phyloP scores from a whole-genome alignment of 495 filamentous ascomycete genomes.

The Daldinia decipiens region DNA sequence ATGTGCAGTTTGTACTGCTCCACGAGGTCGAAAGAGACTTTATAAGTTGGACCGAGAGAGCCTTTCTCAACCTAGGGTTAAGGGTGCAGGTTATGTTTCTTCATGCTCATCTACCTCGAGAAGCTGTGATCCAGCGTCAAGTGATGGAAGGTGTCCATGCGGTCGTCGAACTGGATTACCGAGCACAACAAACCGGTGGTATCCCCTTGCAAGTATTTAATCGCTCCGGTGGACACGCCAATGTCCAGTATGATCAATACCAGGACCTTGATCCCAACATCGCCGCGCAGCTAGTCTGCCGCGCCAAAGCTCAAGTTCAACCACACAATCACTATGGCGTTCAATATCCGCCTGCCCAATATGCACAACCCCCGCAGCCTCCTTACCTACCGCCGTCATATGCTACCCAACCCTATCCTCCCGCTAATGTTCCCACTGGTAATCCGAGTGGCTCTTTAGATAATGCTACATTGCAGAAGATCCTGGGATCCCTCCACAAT shows the following conservation, averaged over 20 bases:
- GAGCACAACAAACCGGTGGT: conserved; percentile 72
- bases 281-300: conserved; percentile 80
- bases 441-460: conserved; percentile 66
- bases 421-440: conserved; percentile 18
- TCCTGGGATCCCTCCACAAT: conserved; percentile 71
- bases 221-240: conserved; percentile 73
- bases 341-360: conserved; percentile 36
- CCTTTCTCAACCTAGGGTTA: conserved; percentile 75
- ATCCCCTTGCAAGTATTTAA: conserved; percentile 88
- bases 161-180: conserved; percentile 76
- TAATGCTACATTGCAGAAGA: conserved; percentile 73
- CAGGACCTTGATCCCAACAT: conserved; percentile 78
- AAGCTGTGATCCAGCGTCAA: conserved; percentile 82
- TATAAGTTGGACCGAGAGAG: conserved; percentile 79
- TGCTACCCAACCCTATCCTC: conserved; percentile 38
- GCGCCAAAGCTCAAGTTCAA: conserved; percentile 68
- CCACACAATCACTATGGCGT: conserved; percentile 35
- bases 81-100: conserved; percentile 80
- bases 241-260: conserved; percentile 85
- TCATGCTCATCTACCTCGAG: conserved; percentile 78
- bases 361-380: conserved; percentile 33
- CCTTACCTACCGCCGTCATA: conserved; percentile 21
- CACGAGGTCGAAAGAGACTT: conserved; percentile 85
- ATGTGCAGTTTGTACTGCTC: conserved; percentile 86
- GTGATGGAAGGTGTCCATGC: conserved; percentile 89